Evolutionary conservation across 129 eudicot genomes (phyloP).

Genomic region (Arctium minus): DNA sequence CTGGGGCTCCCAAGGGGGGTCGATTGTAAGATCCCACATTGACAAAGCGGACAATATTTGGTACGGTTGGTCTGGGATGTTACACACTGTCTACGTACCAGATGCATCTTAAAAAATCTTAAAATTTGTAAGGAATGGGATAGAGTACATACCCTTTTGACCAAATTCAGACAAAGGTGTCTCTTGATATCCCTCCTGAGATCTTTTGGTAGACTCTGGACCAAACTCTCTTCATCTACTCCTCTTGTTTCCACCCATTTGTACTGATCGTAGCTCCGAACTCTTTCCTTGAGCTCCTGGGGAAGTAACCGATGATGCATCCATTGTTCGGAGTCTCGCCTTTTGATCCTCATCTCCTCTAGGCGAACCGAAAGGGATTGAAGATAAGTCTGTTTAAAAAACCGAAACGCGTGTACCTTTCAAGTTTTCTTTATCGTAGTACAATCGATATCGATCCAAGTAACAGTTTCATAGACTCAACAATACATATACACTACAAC

Average conservation of each 20-base stretch:
- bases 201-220: conserved; percentile 86
- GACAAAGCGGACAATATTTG: no score
- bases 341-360: conserved; percentile 90
- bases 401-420: conserved; percentile 6
- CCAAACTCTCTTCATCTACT: conserved; percentile 88
- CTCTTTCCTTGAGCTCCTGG: conserved; percentile 81
- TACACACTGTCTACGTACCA: background rate
- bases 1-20: no score
- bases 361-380: conserved; percentile 87
- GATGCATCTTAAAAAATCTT: background rate
- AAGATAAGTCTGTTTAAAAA: conserved; percentile 66
- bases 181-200: conserved; percentile 91
- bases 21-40: no score
- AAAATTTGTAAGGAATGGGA: background rate
- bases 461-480: no score
- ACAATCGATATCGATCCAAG: background rate
- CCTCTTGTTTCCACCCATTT: conserved; percentile 97
- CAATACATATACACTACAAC: background rate
- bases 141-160: conserved; percentile 60
- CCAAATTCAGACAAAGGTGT: conserved; percentile 87
- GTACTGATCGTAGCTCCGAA: conserved; percentile 84
- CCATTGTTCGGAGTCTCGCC: conserved; percentile 95
- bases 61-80: no score
- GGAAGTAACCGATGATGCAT: conserved; percentile 97
- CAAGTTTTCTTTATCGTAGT: background rate